Conservation (phyloP, 2,329 filamentous ascomycete genomes). For the Magnaporthiopsis poae region DNA sequence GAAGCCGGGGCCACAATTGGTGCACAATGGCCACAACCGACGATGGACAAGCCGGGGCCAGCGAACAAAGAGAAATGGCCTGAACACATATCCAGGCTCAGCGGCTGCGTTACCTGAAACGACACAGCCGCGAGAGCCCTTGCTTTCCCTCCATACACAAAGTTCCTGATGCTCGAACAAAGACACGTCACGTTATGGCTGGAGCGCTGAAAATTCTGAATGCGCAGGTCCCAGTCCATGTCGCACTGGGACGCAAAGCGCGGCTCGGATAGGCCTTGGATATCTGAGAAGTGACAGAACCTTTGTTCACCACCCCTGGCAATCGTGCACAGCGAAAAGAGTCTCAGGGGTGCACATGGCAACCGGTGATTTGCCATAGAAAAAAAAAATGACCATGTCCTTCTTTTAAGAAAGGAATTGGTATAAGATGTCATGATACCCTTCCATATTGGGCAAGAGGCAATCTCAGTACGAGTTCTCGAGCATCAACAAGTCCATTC, state of each 20-base stretch:
- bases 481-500: too few relatives aligned
- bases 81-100: not conserved
- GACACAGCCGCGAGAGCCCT: too few relatives aligned
- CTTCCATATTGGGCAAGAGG: not conserved
- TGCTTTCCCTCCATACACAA: not conserved
- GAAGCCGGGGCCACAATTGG: not conserved
- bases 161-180: not conserved
- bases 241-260: not conserved
- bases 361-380: not conserved
- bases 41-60: too few relatives aligned
- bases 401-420: not conserved
- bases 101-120: too few relatives aligned
- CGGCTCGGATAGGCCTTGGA: not conserved
- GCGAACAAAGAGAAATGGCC: not conserved
- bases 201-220: not conserved
- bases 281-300: not conserved
- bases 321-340: not conserved
- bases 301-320: not conserved
- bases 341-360: not conserved
- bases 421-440: not conserved
- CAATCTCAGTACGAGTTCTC: not conserved
- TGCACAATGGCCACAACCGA: not conserved
- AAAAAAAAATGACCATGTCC: not conserved
- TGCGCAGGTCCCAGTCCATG: not conserved
- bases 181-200: not conserved